A percentile compares a stretch with the other conserved stretches of the same genome.
These are phyloP conservation scores for Lactarius pseudohatsudake DNA, from an alignment of 768 basidiomycete species.

Conservation along the genomic window DNA sequence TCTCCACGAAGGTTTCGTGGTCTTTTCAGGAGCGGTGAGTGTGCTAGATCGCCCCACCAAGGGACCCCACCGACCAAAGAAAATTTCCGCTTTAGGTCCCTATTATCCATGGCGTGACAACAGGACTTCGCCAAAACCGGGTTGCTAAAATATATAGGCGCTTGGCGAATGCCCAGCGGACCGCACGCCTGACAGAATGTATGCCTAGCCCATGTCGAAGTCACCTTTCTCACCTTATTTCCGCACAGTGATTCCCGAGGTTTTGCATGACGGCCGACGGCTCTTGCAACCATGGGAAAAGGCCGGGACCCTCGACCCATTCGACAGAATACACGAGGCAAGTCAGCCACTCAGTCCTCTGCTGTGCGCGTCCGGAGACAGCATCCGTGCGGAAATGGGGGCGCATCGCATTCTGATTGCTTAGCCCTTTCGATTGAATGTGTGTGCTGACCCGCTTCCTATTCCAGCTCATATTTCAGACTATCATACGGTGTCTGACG, in stretches of 20 bases:
- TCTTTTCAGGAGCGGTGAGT: too few species aligned
- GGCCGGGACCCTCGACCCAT: constrained; percentile 68
- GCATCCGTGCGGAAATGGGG: constrained; percentile 5
- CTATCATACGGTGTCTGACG: constrained; percentile 65
- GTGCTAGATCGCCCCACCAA: too few species aligned
- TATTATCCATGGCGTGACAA: too few species aligned
- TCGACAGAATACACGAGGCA: constrained; percentile 68
- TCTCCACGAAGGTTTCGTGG: too few species aligned
- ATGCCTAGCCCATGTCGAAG: constrained; percentile 34
- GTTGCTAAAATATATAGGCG: too few species aligned
- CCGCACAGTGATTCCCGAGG: constrained; percentile 58
- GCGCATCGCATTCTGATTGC: neutral
- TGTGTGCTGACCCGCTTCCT: constrained; percentile 7
- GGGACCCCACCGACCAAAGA: too few species aligned
- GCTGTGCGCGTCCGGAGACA: constrained; percentile 9
- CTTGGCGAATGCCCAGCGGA: too few species aligned
- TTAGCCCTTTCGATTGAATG: neutral
- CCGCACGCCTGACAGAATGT: constrained; percentile 50
- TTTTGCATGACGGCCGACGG: constrained; percentile 62
- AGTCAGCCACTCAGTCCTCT: constrained; percentile 28
- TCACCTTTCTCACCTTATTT: constrained; percentile 22
- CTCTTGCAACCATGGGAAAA: constrained; percentile 65
- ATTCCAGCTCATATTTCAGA: constrained; percentile 61
- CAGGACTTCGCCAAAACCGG: too few species aligned
- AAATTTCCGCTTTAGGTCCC: too few species aligned